A percentile compares a stretch with the other conserved stretches of the same genome.
Conservation (phyloP, 192 early-diverging fungal genomes). For the Spizellomyces punctatus region DNA sequence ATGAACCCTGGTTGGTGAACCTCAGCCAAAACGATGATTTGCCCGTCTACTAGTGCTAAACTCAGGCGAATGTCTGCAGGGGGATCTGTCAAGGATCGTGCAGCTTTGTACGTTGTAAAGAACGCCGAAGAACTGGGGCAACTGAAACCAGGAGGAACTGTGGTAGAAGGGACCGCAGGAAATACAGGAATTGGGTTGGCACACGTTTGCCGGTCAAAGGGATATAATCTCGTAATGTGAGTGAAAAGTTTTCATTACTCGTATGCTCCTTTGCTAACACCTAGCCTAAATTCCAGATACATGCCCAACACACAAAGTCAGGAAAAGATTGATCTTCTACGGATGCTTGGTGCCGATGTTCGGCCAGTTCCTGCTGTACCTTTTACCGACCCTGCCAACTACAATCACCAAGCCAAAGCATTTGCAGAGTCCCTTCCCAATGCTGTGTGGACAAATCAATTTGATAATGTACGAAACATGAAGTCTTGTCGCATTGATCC, state of each 20-base stretch:
- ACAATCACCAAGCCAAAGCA: conserved; percentile 89
- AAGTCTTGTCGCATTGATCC: background rate
- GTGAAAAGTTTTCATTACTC: background rate
- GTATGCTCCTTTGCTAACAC: background rate
- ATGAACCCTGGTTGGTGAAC: conserved; percentile 78
- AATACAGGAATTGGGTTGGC: conserved; percentile 98
- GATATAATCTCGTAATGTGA: conserved; percentile 89
- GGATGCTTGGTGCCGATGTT: conserved; percentile 94
- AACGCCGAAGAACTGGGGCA: conserved; percentile 87
- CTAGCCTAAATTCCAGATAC: conserved; percentile 45
- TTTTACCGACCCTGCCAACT: conserved; percentile 89
- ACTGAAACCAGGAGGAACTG: conserved; percentile 83
- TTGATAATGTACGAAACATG: conserved; percentile 70
- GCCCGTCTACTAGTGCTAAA: background rate
- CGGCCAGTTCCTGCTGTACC: conserved; percentile 89
- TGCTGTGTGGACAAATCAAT: conserved; percentile 97
- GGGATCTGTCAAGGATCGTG: conserved; percentile 95
- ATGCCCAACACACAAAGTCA: conserved; percentile 97
- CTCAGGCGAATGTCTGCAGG: conserved; percentile 32
- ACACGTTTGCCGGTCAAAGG: conserved; percentile 89
- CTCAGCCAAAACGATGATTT: background rate
- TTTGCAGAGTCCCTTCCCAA: conserved; percentile 78
- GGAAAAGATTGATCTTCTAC: conserved; percentile 91
- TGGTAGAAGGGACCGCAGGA: conserved; percentile 65
- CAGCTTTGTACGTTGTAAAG: conserved; percentile 91